Evolutionary conservation across 352 stramenopile species (phyloP), one percentile per base, ranked within the genome.

Genomic region (Globisporangium recalcitrans): DNA sequence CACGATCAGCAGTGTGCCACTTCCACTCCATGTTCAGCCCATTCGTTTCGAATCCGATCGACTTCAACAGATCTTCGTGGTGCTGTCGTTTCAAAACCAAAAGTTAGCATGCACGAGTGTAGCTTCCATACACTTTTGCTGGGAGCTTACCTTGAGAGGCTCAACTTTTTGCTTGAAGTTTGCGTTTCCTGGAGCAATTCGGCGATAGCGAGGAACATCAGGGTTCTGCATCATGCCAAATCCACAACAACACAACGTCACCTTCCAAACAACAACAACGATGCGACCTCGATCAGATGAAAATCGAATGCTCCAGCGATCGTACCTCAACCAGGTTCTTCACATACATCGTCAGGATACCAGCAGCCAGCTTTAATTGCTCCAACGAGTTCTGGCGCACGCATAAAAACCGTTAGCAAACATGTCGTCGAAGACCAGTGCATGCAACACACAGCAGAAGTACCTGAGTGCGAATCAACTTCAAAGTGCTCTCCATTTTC

Each of bases 151-250:
- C 79, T 88, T 73, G 14, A 93, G 71, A 2, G 82, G 84, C 60
- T 90, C 80, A 48, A 93, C 87, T 62, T 93, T 93, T 52, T 90
- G 80, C 69, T 91, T 93, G 61, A 90, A 93, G 54, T 93, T 93
- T 4, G 77, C 77, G 49, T 93, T 93, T 11, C 80, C 84, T 26
- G 72, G 72, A 2, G 84, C 78, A 58, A 93, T 91, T 44, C 82
- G 82, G 21, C 84, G 84, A 63, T 93, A 93, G 10, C 84, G 84
- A 64, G 84, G 84, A 9, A 93, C 80, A 51, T 90, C 82, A 4
- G 84, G 84, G 63, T 93, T 88, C 82, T 93, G 47, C 10, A 14
- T 13, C 19, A 26, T 56, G 29, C 4, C 42, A 44, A 27, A 70
- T 19, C 22, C 62, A 63, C 26, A 44, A 6, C 9, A 29, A 21